A percentile compares a stretch with the other conserved stretches of the same genome.
Conservation (phyloP, 2,329 filamentous ascomycete genomes). For the Hypoxylon sp. region DNA sequence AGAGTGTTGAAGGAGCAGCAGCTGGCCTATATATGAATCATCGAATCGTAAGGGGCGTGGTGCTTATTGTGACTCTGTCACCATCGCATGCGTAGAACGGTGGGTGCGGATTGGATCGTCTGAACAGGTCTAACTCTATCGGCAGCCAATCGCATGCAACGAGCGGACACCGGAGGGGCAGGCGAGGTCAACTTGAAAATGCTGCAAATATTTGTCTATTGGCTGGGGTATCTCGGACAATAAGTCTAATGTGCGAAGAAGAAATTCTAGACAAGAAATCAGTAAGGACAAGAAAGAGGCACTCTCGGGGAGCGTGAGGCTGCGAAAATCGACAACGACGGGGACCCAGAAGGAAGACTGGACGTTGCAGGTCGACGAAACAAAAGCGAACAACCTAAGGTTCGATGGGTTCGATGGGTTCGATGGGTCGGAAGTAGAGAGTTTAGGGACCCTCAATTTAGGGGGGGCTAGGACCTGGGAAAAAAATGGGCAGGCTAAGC, state of each 20-base stretch:
- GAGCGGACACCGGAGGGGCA: constrained; percentile 31
- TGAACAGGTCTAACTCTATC: constrained; percentile 40
- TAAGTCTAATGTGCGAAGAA: constrained; percentile 43
- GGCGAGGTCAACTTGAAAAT: constrained; percentile 24
- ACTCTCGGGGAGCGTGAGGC: constrained; percentile 30
- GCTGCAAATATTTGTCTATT: constrained; percentile 33
- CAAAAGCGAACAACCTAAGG: constrained; percentile 39
- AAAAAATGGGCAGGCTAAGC: neutral
- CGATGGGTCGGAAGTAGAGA: constrained; percentile 33
- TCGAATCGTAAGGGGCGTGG: constrained; percentile 38
- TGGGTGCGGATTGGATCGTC: constrained; percentile 30
- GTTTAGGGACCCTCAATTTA: constrained; percentile 27
- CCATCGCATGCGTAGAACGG: constrained; percentile 41
- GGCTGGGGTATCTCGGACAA: constrained; percentile 42
- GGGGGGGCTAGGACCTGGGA: neutral
- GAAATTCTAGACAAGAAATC: constrained; percentile 45
- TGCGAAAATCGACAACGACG: constrained; percentile 30
- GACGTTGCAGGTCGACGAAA: constrained; percentile 37
- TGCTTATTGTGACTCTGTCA: constrained; percentile 41
- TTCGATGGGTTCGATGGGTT: too few species aligned
- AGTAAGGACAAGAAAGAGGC: constrained; percentile 24
- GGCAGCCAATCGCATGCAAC: constrained; percentile 22
- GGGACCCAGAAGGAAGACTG: constrained; percentile 23
- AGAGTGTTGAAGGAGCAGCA: constrained; percentile 18
- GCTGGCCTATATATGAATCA: constrained; percentile 30